Base-by-base conservation (phyloP, 805 yeast genomes). In the Jamesozyma spencerorum region DNA sequence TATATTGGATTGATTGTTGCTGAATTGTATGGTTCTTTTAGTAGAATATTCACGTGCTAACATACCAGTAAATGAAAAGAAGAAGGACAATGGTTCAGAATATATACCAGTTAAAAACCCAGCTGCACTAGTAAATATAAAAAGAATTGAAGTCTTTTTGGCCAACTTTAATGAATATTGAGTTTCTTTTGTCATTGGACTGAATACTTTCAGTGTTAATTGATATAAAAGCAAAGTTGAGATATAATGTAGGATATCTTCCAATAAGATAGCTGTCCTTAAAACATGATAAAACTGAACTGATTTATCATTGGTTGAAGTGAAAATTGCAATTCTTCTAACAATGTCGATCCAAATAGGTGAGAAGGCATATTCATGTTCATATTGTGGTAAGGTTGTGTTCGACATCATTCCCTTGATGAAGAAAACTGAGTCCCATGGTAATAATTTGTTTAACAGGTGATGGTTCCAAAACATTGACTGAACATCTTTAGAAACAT, bases 361-460 rank as follows among this genome's bases (percentile, higher is more conserved):
- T 20, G 94, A 78, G 57, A 85, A 90, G 4, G 94, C 97, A 70
- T 76, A 83, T 61, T 87, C 94, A 58, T 90, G 95, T 60, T 90
- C 97, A 60, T 69, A 88, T n/a, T 63, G 57, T 2, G 69, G 62
- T 0, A 71, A 76, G 13, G 71, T 58, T 8, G 60, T 55, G 27
- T 40, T 6, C 18, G 14, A 20, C 17, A 83, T 75, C 41, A 79
- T 57, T 6, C 46, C 47, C 34, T 78, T 75, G 13, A 73, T 58
- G 53, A 83, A 87, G 59, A 79, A 87, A 0, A 87, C 92, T 1
- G 80, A 70, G 58, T 90, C 98, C 97, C 97, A 90, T 3, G 79
- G 70, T 19, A 84, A 63, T 4, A 85, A 65, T 41, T 73, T 76
- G 39, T 72, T 67, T 38, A 76, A 53, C 1, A 77, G 36, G n/a